These are phyloP conservation scores for Claviceps humidiphila DNA, from an alignment of 2,329 filamentous ascomycete species.

Conservation along the genomic window DNA sequence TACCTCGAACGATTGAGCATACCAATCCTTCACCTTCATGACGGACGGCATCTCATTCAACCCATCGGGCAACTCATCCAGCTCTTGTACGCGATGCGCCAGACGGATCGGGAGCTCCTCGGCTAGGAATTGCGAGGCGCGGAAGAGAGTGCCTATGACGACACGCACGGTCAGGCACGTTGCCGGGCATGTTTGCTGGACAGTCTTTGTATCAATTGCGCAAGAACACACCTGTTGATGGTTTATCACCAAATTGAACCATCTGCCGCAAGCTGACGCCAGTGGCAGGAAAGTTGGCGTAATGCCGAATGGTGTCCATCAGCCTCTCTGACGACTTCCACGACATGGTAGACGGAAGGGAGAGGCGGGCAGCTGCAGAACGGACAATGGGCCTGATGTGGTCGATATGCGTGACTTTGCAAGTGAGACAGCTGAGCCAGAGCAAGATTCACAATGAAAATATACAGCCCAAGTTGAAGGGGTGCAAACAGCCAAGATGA, in stretches of 20 bases:
- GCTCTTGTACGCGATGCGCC: constrained; percentile 90
- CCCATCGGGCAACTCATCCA: constrained; percentile 83
- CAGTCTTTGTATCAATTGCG: constrained; percentile 33
- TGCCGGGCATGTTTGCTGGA: background rate
- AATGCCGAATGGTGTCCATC: constrained; percentile 96
- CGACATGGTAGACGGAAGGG: constrained; percentile 50
- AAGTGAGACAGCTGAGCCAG: background rate
- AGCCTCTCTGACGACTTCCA: constrained; percentile 84
- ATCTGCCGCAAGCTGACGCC: constrained; percentile 95
- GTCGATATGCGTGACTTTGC: background rate
- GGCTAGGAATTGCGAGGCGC: constrained; percentile 93
- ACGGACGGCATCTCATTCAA: constrained; percentile 98
- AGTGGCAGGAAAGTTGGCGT: constrained; percentile 92
- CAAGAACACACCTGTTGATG: constrained; percentile 61
- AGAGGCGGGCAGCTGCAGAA: background rate
- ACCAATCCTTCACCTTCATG: constrained; percentile 91
- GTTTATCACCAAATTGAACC: constrained; percentile 95
- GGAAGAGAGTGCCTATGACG: constrained; percentile 72
- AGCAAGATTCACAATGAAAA: background rate
- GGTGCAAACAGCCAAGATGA: background rate
- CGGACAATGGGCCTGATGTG: background rate
- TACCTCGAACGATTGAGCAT: constrained; percentile 98
- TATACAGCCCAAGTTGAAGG: background rate
- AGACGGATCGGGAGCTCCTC: constrained; percentile 96
- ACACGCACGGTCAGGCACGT: constrained; percentile 5